A percentile compares a stretch with the other conserved stretches of the same genome.
Conservation (phyloP, 108 stramenopile species). For the Aurantiochytrium sp. region DNA sequence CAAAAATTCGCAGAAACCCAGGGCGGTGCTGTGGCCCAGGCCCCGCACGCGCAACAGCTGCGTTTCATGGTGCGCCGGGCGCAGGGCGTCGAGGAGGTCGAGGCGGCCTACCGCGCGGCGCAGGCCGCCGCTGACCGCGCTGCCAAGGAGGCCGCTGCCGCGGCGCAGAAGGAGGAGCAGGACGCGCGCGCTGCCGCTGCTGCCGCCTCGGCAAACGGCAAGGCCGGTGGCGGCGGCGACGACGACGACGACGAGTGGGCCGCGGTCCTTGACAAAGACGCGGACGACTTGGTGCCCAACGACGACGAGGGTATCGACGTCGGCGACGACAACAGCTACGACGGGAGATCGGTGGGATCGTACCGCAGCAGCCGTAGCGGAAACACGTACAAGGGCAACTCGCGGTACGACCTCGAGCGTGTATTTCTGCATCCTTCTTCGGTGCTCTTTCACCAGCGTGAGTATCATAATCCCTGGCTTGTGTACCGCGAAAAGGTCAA, state of each 20-base stretch:
- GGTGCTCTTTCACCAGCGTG: conserved; percentile 45
- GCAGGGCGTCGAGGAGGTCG: neutral
- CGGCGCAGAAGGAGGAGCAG: too few species aligned
- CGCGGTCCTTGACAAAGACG: neutral
- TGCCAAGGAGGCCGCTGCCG: neutral
- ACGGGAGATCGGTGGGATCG: neutral
- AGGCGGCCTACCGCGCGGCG: neutral
- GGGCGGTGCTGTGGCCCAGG: neutral
- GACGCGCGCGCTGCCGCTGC: too few species aligned
- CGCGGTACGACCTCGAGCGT: conserved; percentile 1
- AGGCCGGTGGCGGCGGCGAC: neutral
- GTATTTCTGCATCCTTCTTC: conserved; percentile 57
- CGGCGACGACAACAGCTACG: neutral
- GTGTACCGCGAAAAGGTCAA: conserved; percentile 56
- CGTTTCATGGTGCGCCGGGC: neutral
- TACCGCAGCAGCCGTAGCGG: neutral
- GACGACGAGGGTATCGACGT: neutral
- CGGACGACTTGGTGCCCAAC: neutral
- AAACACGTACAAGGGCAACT: neutral
- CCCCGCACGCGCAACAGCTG: neutral
- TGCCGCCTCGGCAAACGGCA: neutral
- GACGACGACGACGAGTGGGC: neutral
- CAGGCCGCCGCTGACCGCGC: neutral
- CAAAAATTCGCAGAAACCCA: neutral
- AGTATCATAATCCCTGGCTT: conserved; percentile 53